Base-by-base conservation (phyloP, 345 rosid genomes). In the Euphorbia lathyris region DNA sequence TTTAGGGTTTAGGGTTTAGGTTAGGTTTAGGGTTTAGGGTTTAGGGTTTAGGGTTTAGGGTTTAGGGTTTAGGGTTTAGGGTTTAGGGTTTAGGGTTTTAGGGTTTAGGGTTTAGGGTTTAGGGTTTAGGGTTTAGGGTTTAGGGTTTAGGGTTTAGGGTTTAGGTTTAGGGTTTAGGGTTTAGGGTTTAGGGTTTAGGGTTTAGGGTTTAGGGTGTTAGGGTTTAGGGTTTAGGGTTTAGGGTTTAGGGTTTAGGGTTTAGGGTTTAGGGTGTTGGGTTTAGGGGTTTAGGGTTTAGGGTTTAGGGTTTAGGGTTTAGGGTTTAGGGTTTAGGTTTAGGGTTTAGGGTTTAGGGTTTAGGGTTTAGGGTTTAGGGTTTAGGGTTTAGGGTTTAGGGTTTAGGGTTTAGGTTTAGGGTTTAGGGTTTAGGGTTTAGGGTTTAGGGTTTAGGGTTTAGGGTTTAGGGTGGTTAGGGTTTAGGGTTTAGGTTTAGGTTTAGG, bases 221-320 rank as follows among this genome's bases (percentile, higher is more conserved):
- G 51, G 51, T 9, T 47, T 47, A 8, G 17, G 51, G 51, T 9
- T 47, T 47, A 8, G 17, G 51, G 51, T 9, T 47, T 47, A 8
- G 17, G 51, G 51, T 47, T 47, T 47, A 47, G 51, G 51, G 51
- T 47, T 47, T 47, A 47, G 51, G 51, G 51, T 47, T 47, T 47
- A 47, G 51, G 51, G 51, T 38, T 47, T 47, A 47, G 51, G 51
- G 51, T 47, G 7, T 47, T 5, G 51, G 51, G 51, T 47, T 47
- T 47, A 47, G 51, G 51, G 51, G 51, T 47, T 47, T 47, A 47
- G 51, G 51, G 51, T 47, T 47, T 47, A 47, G 51, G 51, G 51
- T 47, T 47, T 47, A 47, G 51, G 51, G 51, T 47, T 47, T 47
- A 47, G 51, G 51, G 51, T 47, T 47, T 47, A 47, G 51, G 51